Percentiles rank a stretch among this genome's conserved stretches.
Evolutionary conservation across 108 stramenopile species (phyloP).

Genomic region (Cyclotella kingstonii): DNA sequence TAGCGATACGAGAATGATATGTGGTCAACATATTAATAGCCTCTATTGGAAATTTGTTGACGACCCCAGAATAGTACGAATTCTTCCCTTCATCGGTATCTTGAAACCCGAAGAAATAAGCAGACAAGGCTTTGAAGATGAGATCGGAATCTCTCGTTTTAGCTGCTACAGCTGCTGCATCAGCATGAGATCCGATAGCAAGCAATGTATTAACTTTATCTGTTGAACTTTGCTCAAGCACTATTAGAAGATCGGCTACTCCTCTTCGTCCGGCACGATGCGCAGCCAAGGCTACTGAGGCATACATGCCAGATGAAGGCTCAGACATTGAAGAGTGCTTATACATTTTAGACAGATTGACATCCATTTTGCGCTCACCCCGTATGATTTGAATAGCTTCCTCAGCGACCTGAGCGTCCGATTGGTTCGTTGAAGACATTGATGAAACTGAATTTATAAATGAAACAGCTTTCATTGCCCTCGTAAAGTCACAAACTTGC

Average conservation of each 20-base stretch:
- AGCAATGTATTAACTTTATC: constrained; percentile 85
- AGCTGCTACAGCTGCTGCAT: constrained; percentile 77
- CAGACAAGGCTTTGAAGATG: constrained; percentile 60
- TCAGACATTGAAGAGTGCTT: constrained; percentile 11
- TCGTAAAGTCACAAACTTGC: constrained; percentile 67
- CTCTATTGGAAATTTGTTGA: constrained; percentile 73
- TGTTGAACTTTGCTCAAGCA: constrained; percentile 69
- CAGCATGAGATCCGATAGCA: constrained; percentile 67
- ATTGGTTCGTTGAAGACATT: constrained; percentile 1
- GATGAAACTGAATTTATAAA: constrained; percentile 46
- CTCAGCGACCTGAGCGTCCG: constrained; percentile 69
- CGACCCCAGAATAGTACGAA: constrained; percentile 54
- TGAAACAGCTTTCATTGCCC: constrained; percentile 72
- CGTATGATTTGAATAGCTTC: constrained; percentile 70
- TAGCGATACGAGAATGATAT: constrained; percentile 30
- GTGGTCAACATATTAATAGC: constrained; percentile 64
- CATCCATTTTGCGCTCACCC: constrained; percentile 36
- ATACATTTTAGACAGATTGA: constrained; percentile 9
- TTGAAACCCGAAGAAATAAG: constrained; percentile 55
- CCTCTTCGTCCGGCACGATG: constrained; percentile 70
- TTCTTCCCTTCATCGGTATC: constrained; percentile 32
- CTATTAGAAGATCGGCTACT: constrained; percentile 73
- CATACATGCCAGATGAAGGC: constrained; percentile 72
- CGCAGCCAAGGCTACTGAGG: constrained; percentile 77
- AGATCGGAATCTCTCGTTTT: constrained; percentile 72